Conservation (phyloP, 306 rosid species). For the Bauhinia variegata region DNA sequence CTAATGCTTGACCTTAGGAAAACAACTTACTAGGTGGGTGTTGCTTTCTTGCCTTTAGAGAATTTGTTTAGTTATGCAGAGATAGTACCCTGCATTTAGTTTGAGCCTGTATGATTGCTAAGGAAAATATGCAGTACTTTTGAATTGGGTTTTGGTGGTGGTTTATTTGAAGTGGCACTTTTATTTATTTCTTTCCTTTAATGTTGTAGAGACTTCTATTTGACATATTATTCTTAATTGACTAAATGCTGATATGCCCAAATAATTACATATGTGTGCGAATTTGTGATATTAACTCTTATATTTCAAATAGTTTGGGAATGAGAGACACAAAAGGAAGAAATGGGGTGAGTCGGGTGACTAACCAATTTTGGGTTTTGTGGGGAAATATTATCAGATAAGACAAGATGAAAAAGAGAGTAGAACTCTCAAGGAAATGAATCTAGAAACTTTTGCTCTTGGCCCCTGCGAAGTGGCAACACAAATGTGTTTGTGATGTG, state of each 20-base stretch:
- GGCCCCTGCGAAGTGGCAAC: not conserved
- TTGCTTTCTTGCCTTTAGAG: not conserved
- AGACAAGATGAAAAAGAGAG: not conserved
- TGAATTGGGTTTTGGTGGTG: not conserved
- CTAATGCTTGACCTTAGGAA: not conserved
- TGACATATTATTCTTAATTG: constrained; percentile 6
- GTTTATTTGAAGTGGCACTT: not conserved
- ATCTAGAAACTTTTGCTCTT: not conserved
- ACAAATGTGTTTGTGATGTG: not conserved
- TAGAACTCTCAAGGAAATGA: not conserved
- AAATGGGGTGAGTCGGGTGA: not conserved
- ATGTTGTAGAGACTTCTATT: not conserved
- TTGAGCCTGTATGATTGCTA: not conserved
- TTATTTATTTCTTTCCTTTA: constrained; percentile 16
- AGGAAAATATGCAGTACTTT: no score
- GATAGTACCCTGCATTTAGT: not conserved
- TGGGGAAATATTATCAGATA: not conserved
- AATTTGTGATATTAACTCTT: not conserved
- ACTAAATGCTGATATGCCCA: not conserved
- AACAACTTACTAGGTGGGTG: not conserved
- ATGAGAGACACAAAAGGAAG: not conserved
- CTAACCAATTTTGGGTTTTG: not conserved
- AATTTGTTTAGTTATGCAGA: constrained; percentile 4
- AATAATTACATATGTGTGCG: not conserved
- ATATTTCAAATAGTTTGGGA: not conserved